These are phyloP conservation scores for Galeopsis tetrahit DNA, from an alignment of 257 asterid genomes.

Conservation along the genomic window DNA sequence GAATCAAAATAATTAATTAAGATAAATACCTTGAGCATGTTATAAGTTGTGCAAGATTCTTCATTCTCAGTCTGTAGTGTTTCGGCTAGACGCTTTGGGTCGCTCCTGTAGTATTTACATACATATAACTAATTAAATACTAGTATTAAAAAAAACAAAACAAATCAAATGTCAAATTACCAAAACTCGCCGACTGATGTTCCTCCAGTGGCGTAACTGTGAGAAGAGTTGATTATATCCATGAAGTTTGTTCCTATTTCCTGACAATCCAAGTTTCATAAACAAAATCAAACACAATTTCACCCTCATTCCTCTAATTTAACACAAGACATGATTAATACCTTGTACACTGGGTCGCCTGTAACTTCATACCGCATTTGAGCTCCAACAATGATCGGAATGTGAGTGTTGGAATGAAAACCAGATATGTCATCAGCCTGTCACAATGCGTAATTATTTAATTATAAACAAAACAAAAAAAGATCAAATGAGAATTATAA, in stretches of 20 bases:
- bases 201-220: slow-evolving; percentile 95
- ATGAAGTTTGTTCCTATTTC: slow-evolving; percentile 78
- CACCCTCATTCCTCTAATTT: no score
- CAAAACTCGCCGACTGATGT: slow-evolving; percentile 76
- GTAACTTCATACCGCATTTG: slow-evolving; percentile 95
- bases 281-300: not conserved
- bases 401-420: slow-evolving; percentile 87
- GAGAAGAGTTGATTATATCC: slow-evolving; percentile 87
- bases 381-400: slow-evolving; percentile 86
- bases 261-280: slow-evolving; percentile 40
- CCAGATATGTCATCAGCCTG: slow-evolving; percentile 86
- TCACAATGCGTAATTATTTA: not conserved
- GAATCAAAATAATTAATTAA: not conserved
- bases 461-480: not conserved
- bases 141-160: no score
- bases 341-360: slow-evolving; percentile 85
- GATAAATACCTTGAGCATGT: slow-evolving; percentile 79
- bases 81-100: slow-evolving; percentile 76
- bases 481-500: not conserved
- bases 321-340: not conserved
- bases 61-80: slow-evolving; percentile 67
- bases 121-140: not conserved
- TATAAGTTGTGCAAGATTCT: slow-evolving; percentile 93
- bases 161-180: slow-evolving; percentile 34
- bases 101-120: no score